Evolutionary conservation across 257 asterid species (phyloP).

Genomic region (Eustoma russellianum): DNA sequence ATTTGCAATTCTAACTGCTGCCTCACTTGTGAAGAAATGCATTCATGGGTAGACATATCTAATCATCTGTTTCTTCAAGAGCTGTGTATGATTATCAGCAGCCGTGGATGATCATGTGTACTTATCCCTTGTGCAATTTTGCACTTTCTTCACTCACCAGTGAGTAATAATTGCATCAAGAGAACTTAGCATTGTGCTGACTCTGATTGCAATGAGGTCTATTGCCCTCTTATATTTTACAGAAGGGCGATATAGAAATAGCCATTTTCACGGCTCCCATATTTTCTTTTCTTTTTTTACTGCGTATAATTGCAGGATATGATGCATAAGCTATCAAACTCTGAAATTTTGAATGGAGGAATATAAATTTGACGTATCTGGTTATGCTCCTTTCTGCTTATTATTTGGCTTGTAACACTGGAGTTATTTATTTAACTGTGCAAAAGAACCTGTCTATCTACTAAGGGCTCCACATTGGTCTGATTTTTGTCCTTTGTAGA

Average conservation of each 20-base stretch:
- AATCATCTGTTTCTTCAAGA: too few species aligned
- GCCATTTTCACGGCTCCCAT: too few species aligned
- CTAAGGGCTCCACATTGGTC: background rate
- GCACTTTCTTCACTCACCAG: background rate
- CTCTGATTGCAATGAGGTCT: slow-evolving; percentile 4
- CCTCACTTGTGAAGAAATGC: too few species aligned
- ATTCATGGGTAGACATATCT: too few species aligned
- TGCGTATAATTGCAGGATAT: slow-evolving; percentile 4
- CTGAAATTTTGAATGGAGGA: slow-evolving; percentile 11
- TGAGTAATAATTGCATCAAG: too few species aligned
- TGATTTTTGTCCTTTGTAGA: too few species aligned
- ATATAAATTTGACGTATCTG: slow-evolving; percentile 3
- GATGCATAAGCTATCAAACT: slow-evolving; percentile 8
- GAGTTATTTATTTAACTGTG: too few species aligned
- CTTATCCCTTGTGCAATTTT: background rate
- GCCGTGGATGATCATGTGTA: too few species aligned
- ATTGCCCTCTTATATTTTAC: background rate
- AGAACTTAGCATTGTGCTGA: too few species aligned
- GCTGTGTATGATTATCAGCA: background rate
- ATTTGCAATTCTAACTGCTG: background rate
- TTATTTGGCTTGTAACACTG: background rate
- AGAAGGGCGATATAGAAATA: background rate
- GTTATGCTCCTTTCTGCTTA: background rate
- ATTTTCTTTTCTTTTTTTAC: slow-evolving; percentile 1
- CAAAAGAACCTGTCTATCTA: too few species aligned